These are phyloP conservation scores for Steccherinum ochraceum DNA, from an alignment of 768 basidiomycete species.

Conservation along the genomic window DNA sequence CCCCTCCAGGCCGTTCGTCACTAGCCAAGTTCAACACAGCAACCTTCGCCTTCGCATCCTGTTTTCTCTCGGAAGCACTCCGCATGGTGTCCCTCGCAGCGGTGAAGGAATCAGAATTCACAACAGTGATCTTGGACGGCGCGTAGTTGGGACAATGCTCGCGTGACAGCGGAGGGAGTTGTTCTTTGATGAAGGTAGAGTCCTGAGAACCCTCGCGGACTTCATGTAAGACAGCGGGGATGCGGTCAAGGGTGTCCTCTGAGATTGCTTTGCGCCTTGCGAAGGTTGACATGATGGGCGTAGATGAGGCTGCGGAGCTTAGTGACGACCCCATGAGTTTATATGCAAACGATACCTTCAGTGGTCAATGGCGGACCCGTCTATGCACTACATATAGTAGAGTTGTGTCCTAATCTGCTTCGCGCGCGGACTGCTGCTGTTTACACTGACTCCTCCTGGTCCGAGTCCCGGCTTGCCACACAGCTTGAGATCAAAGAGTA, in stretches of 20 bases:
- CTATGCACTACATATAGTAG: too few relatives aligned
- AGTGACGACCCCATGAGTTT: too few relatives aligned
- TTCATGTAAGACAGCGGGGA: conserved; percentile 1
- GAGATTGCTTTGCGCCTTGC: not conserved
- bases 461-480: too few relatives aligned
- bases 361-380: too few relatives aligned
- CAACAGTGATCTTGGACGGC: not conserved
- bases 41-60: conserved; percentile 21
- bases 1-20: conserved; percentile 2
- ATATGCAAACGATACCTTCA: too few relatives aligned
- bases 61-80: conserved; percentile 8
- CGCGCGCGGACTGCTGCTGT: too few relatives aligned
- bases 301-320: too few relatives aligned
- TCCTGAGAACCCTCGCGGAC: conserved; percentile 2
- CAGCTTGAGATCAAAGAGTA: too few relatives aligned
- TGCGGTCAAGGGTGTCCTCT: conserved; percentile 2
- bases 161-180: not conserved
- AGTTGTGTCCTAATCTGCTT: too few relatives aligned
- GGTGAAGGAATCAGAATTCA: conserved; percentile 32
- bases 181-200: not conserved
- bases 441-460: too few relatives aligned
- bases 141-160: not conserved
- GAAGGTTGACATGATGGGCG: not conserved
- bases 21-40: conserved; percentile 10
- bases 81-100: conserved; percentile 26